Evolutionary conservation across 257 asterid genomes (phyloP).

Genomic region (Datura wrightii): DNA sequence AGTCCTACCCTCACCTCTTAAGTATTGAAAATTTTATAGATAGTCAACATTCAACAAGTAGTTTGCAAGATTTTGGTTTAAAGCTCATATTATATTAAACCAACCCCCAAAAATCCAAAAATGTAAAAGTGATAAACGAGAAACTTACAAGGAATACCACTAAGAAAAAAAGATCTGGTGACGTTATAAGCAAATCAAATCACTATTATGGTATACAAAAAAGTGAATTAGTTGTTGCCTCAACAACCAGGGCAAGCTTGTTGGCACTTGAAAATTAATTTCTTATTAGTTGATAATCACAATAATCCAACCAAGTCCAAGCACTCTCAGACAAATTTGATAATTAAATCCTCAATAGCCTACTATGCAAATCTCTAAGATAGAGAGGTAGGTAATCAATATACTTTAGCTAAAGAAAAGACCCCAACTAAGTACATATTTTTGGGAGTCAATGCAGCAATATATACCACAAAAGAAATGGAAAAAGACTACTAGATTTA

Average conservation of each 20-base stretch:
- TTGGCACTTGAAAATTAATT: background rate
- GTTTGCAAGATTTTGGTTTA: background rate
- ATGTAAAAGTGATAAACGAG: background rate
- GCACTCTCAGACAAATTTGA: background rate
- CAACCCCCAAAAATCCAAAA: background rate
- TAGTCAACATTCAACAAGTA: background rate
- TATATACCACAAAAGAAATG: background rate
- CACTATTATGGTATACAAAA: background rate
- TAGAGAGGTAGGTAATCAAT: background rate
- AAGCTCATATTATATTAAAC: background rate
- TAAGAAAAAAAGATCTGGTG: background rate
- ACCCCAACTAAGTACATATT: background rate
- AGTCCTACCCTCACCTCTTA: background rate
- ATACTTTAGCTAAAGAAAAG: background rate
- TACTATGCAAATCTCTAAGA: background rate
- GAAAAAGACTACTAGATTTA: background rate
- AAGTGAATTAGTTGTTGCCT: background rate
- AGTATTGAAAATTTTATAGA: background rate
- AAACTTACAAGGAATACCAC: conserved; percentile 22
- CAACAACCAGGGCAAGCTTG: background rate
- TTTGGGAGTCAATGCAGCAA: background rate
- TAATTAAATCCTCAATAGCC: background rate
- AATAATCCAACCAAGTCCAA: conserved; percentile 11
- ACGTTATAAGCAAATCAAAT: background rate
- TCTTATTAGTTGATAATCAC: background rate